Evolutionary conservation across 768 basidiomycete species (phyloP), one percentile per base, ranked within the genome.

Genomic region (Leccinum boreale): DNA sequence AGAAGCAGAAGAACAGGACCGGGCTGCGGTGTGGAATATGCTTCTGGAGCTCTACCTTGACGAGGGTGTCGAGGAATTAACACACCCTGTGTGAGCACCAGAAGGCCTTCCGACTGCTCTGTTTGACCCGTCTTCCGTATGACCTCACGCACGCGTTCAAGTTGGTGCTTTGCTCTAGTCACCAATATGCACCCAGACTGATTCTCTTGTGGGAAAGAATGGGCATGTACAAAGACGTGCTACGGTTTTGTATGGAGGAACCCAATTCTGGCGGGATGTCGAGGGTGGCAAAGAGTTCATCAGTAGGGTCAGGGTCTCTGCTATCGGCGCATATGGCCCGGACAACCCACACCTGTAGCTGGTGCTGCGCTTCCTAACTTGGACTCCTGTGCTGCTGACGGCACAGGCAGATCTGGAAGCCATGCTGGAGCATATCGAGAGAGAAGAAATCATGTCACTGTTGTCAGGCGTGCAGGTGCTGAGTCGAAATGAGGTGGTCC

Each of bases 141-240:
- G 96, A 99, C 28, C 79, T 84, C 3, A 94, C 85, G 42, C 96
- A 98, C 69, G 96, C 95, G 4, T 78, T 28, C 26, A 28, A 28
- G 26, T 28, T 98, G n/a, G 90, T 99, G 39, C 80, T 99, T 2
- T 98, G 96, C 74, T 93, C 94, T 6, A 92, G 86, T 26, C 81
- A 84, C 39, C 79, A 77, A 12, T 97, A 94, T 65, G 93, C 87
- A 1, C 82, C 83, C 0, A 97, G 97, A 1, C 81, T 96, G 11
- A 89, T 98, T 3, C 74, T 91, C 5, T 79, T 98, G 3, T 98
- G 94, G 91, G 97, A 97, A 75, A 85, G 83, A 59, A 79, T 94
- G 76, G 94, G 90, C 8, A 95, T 97, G 95, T 92, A 93, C 70
- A 95, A 98, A 65, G 95, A 97, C 63, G 86, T 98, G 50, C 69